Evolutionary conservation across 1,139 yeast genomes (phyloP).

Genomic region (Nadsonia starkeyi-henricii): DNA sequence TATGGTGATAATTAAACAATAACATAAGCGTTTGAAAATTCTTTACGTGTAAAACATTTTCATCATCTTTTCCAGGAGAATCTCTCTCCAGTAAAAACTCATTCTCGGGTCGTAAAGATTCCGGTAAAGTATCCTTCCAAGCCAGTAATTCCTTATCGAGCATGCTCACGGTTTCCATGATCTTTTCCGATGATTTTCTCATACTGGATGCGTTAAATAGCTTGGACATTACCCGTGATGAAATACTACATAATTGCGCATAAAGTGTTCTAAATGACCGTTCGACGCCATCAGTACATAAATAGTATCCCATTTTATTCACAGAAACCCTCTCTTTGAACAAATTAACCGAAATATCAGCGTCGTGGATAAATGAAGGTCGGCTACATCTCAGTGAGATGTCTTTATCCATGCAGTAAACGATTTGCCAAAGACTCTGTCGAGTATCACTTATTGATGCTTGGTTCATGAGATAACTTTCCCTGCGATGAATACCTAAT

Average conservation of each 20-base stretch:
- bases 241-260: conserved; percentile 14
- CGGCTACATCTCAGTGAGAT: conserved; percentile 42
- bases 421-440: conserved; percentile 40
- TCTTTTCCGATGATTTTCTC: conserved; percentile 16
- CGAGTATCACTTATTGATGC: conserved; percentile 28
- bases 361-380: conserved; percentile 40
- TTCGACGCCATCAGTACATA: conserved; percentile 1
- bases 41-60: neutral
- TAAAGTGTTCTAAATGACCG: conserved; percentile 6
- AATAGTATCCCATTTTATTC: too few species aligned
- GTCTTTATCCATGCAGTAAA: conserved; percentile 42
- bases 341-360: conserved; percentile 25
- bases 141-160: conserved; percentile 20
- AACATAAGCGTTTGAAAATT: neutral
- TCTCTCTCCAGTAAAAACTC: neutral
- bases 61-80: conserved; percentile 1
- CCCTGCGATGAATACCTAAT: conserved; percentile 50
- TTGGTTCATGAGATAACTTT: conserved; percentile 30
- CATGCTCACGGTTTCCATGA: conserved; percentile 15
- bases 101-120: conserved; percentile 15
- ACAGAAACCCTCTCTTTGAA: conserved; percentile 6
- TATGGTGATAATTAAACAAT: conserved; percentile 4
- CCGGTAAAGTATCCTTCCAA: conserved; percentile 20
- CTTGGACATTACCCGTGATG: conserved; percentile 15
- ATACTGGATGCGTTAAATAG: conserved; percentile 21